Evolutionary conservation across 140 eudicot genomes (phyloP), one percentile per base, ranked within the genome.

Genomic region (Cichorium intybus): DNA sequence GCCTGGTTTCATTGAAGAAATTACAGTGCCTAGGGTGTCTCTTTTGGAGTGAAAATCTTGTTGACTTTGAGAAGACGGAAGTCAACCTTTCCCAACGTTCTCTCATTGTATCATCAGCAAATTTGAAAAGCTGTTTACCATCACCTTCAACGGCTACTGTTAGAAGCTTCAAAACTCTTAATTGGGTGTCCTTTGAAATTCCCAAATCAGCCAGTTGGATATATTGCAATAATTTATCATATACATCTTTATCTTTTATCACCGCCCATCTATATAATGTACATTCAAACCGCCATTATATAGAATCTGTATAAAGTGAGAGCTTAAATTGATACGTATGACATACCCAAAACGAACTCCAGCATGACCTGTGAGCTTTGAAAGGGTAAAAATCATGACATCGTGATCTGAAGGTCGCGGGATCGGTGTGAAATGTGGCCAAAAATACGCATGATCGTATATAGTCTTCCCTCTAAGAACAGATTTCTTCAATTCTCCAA

Each of bases 331-430:
- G 0, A 28, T 4, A 6, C 12, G 14, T 24, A 24, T 1, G n/a
- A 31, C 14, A 27, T 78, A 89, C 97, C 97, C 97, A 24, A 89
- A 81, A 68, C 97, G 75, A 2, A 56, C 45, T 23, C 95, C 95
- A 3, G 95, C 95, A 78, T 89, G 97, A 12, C 97, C 97, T 3
- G 97, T 83, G 46, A 86, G 83, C 74, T 89, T 89, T 3, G 97
- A 89, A 51, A 86, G 76, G 9, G 91, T 89, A 37, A 89, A 89
- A 41, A 89, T 46, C 88, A 81, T 86, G 57, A 89, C 51, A 57
- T 89, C 97, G 20, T 79, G 84, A 75, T 89, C 79, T 0, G 81
- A 77, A 12, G 88, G 85, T 15, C 77, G 43, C 0, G 89, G 79
- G 34, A 89, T 83, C 0, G 95, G 81, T 0, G 88, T 79, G 41